These are phyloP conservation scores for Chrysoporthe deuterocubensis DNA, from an alignment of 2,329 filamentous ascomycete genomes.

Conservation along the genomic window DNA sequence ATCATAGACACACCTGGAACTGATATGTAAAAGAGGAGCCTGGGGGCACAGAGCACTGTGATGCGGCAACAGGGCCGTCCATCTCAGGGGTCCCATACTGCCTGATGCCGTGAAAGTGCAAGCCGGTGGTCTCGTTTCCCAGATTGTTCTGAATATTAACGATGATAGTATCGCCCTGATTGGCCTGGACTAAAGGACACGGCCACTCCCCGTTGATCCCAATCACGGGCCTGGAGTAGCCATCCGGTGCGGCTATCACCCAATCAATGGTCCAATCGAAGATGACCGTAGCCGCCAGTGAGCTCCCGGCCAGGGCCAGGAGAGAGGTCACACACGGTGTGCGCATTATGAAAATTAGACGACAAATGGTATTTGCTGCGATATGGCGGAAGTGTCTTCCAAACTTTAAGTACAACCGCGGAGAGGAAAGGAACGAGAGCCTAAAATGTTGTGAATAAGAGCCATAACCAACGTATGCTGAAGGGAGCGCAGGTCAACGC, in stretches of 20 bases:
- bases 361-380: not conserved
- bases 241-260: conserved; percentile 45
- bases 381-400: conserved; percentile 1
- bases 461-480: not conserved
- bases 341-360: conserved; percentile 18
- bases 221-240: conserved; percentile 42
- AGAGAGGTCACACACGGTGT: not conserved
- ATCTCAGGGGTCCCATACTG: conserved; percentile 57
- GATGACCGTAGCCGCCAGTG: conserved; percentile 39
- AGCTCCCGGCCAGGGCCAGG: conserved; percentile 32
- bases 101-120: conserved; percentile 64
- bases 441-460: not conserved
- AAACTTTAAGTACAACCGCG: not conserved
- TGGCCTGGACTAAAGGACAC: conserved; percentile 58
- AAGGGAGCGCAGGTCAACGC: conserved; percentile 16
- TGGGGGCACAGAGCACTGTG: conserved; percentile 59
- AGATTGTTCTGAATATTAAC: conserved; percentile 55
- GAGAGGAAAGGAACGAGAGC: not conserved
- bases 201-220: conserved; percentile 68
- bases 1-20: conserved; percentile 47
- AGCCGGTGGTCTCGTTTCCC: conserved; percentile 55
- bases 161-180: conserved; percentile 53
- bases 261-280: conserved; percentile 47
- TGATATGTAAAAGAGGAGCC: conserved; percentile 57
- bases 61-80: conserved; percentile 61